Evolutionary conservation across 768 basidiomycete species (phyloP).

Genomic region (Suillus alpinus): DNA sequence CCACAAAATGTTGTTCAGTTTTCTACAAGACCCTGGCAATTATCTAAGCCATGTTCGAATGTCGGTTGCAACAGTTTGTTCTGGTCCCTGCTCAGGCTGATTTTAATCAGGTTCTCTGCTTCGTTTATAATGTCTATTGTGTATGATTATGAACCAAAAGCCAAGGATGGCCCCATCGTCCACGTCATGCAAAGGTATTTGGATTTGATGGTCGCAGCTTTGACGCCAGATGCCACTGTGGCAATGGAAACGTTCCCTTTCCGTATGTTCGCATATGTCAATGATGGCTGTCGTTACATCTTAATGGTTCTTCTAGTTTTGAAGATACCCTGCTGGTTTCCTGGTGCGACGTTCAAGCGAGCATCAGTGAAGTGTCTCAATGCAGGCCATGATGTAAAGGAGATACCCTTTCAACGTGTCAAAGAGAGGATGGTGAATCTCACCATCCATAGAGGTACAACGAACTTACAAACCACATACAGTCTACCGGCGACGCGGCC

Average conservation of each 20-base stretch:
- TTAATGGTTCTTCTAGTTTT: slow-evolving; percentile 15
- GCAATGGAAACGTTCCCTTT: slow-evolving; percentile 23
- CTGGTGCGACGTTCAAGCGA: too few species aligned
- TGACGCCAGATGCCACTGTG: slow-evolving; percentile 16
- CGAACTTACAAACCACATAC: too few species aligned
- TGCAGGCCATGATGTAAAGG: too few species aligned
- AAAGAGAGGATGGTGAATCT: too few species aligned
- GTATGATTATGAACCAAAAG: slow-evolving; percentile 38
- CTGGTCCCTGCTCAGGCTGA: background rate
- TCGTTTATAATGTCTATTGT: slow-evolving; percentile 38
- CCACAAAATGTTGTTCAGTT: too few species aligned
- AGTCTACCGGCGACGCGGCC: too few species aligned
- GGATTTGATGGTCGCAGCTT: slow-evolving; percentile 8
- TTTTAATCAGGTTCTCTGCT: slow-evolving; percentile 26
- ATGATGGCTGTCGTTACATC: background rate
- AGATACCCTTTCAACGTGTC: too few species aligned
- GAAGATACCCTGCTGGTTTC: slow-evolving; percentile 22
- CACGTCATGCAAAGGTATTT: slow-evolving; percentile 35
- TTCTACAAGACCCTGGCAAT: too few species aligned
- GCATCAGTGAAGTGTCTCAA: too few species aligned
- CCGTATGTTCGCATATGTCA: slow-evolving; percentile 5
- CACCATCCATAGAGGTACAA: too few species aligned
- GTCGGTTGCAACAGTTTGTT: too few species aligned
- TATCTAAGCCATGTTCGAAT: too few species aligned
- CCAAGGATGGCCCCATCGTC: slow-evolving; percentile 36